Evolutionary conservation across 129 eudicot species (phyloP).

Genomic region (Silybum marianum): DNA sequence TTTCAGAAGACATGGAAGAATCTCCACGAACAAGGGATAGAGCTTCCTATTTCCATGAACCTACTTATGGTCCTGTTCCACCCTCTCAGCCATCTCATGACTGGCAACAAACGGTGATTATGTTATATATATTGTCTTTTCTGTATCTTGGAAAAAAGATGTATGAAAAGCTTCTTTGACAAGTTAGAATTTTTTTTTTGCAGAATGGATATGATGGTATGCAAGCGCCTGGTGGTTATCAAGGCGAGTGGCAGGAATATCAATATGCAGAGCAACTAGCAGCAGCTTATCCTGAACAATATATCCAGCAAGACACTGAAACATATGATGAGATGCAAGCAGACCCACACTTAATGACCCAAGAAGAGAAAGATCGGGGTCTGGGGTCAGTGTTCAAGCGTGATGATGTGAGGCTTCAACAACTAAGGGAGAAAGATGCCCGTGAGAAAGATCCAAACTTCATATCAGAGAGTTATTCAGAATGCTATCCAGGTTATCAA

Average conservation of each 20-base stretch:
- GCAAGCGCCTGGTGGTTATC: constrained; percentile 74
- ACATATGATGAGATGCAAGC: constrained; percentile 71
- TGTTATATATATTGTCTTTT: background rate
- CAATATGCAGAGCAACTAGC: constrained; percentile 85
- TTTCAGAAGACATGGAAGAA: constrained; percentile 97
- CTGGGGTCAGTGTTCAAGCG: constrained; percentile 98
- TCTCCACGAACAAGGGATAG: constrained; percentile 80
- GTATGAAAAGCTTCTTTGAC: background rate
- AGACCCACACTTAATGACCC: constrained; percentile 86
- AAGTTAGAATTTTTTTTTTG: background rate
- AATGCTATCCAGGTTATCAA: constrained; percentile 98
- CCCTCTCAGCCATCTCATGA: constrained; percentile 79
- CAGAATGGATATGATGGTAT: constrained; percentile 84
- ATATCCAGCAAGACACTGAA: constrained; percentile 66
- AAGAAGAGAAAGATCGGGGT: constrained; percentile 98
- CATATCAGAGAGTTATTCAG: constrained; percentile 95
- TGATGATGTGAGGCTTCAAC: constrained; percentile 91
- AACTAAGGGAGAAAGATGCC: constrained; percentile 90
- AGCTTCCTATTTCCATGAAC: constrained; percentile 60
- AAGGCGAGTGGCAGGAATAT: constrained; percentile 92
- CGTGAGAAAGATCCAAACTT: constrained; percentile 98
- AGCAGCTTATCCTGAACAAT: constrained; percentile 73
- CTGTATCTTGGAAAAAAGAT: background rate
- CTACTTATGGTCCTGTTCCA: constrained; percentile 88
- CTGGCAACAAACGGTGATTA: constrained; percentile 73